Conservation (phyloP, 352 stramenopile genomes). For the Halophytophthora batemanensis region DNA sequence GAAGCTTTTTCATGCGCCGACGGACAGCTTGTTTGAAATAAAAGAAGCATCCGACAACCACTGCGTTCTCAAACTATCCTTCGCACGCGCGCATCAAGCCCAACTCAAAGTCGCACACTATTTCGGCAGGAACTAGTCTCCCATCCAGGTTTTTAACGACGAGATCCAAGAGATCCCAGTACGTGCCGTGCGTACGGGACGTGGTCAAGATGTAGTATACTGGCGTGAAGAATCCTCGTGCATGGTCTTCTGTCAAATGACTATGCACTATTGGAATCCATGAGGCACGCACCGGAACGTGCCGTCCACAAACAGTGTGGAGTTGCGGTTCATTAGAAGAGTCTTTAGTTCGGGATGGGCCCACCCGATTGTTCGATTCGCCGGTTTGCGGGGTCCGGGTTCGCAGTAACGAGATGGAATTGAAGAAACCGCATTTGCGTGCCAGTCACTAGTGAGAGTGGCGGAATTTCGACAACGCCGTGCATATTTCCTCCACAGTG, state of each 20-base stretch:
- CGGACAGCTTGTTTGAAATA: slow-evolving; percentile 11
- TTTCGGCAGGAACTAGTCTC: slow-evolving; percentile 3
- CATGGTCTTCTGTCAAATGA: slow-evolving; percentile 3
- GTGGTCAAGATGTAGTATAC: slow-evolving; percentile 7
- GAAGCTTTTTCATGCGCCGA: slow-evolving; percentile 1
- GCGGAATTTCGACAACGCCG: slow-evolving; percentile 16
- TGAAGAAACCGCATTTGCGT: slow-evolving; percentile 14
- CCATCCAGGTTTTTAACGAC: slow-evolving; percentile 3
- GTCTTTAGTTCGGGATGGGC: not conserved
- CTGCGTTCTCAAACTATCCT: too few relatives aligned
- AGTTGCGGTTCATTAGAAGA: slow-evolving; percentile 3
- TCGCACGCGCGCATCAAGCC: too few relatives aligned
- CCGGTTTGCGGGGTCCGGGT: not conserved
- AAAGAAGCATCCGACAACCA: not conserved
- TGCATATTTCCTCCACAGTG: slow-evolving; percentile 18
- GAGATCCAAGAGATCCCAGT: slow-evolving; percentile 2
- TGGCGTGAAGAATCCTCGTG: slow-evolving; percentile 6
- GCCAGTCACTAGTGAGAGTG: slow-evolving; percentile 10
- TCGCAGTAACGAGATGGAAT: slow-evolving; percentile 12
- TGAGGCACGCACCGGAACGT: slow-evolving; percentile 7
- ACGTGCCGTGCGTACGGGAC: not conserved
- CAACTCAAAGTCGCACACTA: too few relatives aligned
- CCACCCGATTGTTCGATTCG: slow-evolving; percentile 5
- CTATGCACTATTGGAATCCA: slow-evolving; percentile 7
- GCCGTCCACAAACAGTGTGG: slow-evolving; percentile 4